Base-by-base conservation (phyloP, 176 grass and related monocot species). In the Oryza glumipatula region DNA sequence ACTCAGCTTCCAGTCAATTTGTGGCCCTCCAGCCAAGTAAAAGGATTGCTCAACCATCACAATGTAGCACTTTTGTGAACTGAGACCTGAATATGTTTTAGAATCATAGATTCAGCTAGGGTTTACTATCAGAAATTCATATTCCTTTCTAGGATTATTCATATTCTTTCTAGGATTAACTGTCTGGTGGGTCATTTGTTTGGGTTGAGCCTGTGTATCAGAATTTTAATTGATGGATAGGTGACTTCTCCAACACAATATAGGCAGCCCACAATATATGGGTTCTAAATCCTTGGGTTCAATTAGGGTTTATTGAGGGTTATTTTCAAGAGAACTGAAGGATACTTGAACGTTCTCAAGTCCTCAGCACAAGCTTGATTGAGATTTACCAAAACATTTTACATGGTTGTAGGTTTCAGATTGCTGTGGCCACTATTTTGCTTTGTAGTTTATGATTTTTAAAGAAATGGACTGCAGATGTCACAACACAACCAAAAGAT, bases 391-490 rank as follows among this genome's bases (percentile, higher is more conserved):
- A 46, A 51, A 70, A 9, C 9, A 51, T 61, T 46, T 73, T 68
- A 11, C 51, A 7, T 63, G n/a, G 68, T 8, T 17, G 63, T 23
- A 68, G 9, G 22, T 68, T 80, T 81, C 13, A 81, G 65, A 67
- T 84, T 90, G 67, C 11, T 68, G 14, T 60, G 15, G 6, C 49
- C 10, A 23, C 1, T 35, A 15, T 80, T 13, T 72, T 7, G 1
- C 16, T 70, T 84, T 77, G 73, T 9, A n/a, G 17, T 32, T 16
- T 82, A 28, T 86, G 70, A 83, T 11, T 76, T 70, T 74, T 80
- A 46, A 11, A 70, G 49, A 69, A 74, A 81, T 71, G 47, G 24
- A 15, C 73, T 88, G 61, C 72, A 95, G 89, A 94, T 85, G 74
- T 87, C 7, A 68, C 83, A 46, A 9, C 30, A 22, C 12, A 73